Evolutionary conservation across 176 grass and related monocot species (phyloP).

Genomic region (Eremochloa ophiuroides): DNA sequence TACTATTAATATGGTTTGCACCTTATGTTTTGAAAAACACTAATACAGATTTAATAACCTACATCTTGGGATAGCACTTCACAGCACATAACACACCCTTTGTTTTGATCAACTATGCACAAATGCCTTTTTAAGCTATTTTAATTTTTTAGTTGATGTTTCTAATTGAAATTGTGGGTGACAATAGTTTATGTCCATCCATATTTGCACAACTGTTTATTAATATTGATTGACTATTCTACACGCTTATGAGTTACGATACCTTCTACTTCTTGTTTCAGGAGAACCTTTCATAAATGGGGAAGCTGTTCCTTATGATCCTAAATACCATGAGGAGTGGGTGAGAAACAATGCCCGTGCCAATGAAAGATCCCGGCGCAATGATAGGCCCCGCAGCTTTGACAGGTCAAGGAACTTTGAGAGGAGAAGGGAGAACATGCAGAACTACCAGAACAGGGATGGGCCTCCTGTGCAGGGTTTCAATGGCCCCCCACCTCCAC

Average conservation of each 20-base stretch:
- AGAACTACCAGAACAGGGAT: constrained; percentile 71
- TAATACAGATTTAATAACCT: not conserved
- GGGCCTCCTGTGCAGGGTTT: constrained; percentile 42
- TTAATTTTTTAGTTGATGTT: not conserved
- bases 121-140: not conserved
- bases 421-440: constrained; percentile 75
- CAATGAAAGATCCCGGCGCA: constrained; percentile 61
- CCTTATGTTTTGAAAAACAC: not conserved
- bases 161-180: not conserved
- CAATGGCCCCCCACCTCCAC: constrained; percentile 22
- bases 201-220: not conserved
- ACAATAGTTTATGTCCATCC: not conserved
- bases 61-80: not conserved
- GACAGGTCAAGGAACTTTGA: constrained; percentile 86
- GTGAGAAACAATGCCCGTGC: constrained; percentile 63
- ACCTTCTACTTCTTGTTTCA: constrained; percentile 25
- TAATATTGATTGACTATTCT: not conserved
- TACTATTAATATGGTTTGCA: not conserved
- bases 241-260: constrained; percentile 2
- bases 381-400: constrained; percentile 79
- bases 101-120: not conserved
- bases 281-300: constrained; percentile 96
- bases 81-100: not conserved
- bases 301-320: constrained; percentile 79
- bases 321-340: constrained; percentile 85